Evolutionary conservation across 2,329 filamentous ascomycete species (phyloP), one percentile per base, ranked within the genome.

Genomic region (Zymoseptoria tritici): DNA sequence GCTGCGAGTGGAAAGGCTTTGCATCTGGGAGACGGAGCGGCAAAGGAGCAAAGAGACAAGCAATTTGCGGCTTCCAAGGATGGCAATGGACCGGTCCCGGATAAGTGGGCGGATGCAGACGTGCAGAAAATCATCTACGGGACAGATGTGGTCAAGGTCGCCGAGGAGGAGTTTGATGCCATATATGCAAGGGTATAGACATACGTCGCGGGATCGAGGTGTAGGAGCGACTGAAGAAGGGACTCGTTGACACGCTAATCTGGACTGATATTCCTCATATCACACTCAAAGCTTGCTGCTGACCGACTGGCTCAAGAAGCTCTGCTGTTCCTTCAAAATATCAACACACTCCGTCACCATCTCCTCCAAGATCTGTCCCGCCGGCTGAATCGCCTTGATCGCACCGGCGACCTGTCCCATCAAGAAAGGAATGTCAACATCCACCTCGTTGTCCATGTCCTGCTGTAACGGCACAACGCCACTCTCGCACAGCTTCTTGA

Each of bases 321-420:
- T 75, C 49, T 80, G 77, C 3, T 86, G 88, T 26, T 80, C 71
- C 73, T 79, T 84, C 67, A 95, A 71, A 79, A 87, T 84, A 1
- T 83, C 80, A 8, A 86, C 85, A 1, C 90, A 90, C 73, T 92
- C 86, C 20, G 77, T 76, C 9, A 96, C 89, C 91, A 97, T 97
- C 66, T 95, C 91, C 62, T 86, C 83, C n/a, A 97, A 86, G 77
- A 97, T 96, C 64, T 87, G 82, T 53, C 79, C 83, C 0, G 93
- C 93, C 0, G 92, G 91, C 78, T 94, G 85, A 61, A 97, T 84
- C 66, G 87, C 85, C 36, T 78, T 75, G 59, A 97, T 89, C 1
- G 86, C 82, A 1, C 89, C 92, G 0, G 91, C 89, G 8, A 97
- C 92, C 77, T 96, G 91, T 1, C 93, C 93, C 93, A 97, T 97